Evolutionary conservation across 345 rosid genomes (phyloP).

Genomic region (Brassica rapa): DNA sequence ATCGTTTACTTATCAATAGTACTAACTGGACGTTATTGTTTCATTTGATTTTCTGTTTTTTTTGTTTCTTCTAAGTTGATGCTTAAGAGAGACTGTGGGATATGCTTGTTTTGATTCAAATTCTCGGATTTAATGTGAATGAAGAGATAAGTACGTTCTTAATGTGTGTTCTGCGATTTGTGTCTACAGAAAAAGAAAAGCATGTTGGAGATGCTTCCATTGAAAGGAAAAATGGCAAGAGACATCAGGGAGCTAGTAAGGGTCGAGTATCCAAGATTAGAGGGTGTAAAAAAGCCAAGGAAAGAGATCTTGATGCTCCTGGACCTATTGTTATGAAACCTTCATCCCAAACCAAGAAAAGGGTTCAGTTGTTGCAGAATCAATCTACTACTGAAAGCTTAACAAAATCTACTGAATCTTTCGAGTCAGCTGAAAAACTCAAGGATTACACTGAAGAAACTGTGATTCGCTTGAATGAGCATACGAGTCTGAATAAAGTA

Average conservation of each 20-base stretch:
- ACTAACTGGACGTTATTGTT: neutral
- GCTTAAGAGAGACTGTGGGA: neutral
- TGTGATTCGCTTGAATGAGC: constrained; percentile 37
- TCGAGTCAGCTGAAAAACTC: constrained; percentile 23
- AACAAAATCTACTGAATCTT: constrained; percentile 32
- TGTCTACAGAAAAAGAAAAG: constrained; percentile 47
- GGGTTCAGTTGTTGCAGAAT: constrained; percentile 77
- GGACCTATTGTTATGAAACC: constrained; percentile 52
- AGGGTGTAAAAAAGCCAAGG: constrained; percentile 33
- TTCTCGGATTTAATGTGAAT: neutral
- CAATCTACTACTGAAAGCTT: constrained; percentile 48
- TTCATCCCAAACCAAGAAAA: constrained; percentile 81
- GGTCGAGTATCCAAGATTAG: constrained; percentile 33
- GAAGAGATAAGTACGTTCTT: neutral
- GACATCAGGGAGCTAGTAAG: constrained; percentile 27
- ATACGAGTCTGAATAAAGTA: constrained; percentile 36
- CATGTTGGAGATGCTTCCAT: constrained; percentile 26
- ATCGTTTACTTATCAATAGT: neutral
- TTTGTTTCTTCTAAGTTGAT: neutral
- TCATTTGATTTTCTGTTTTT: neutral
- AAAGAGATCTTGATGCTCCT: constrained; percentile 28
- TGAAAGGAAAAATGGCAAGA: constrained; percentile 19
- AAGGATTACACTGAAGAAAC: constrained; percentile 34
- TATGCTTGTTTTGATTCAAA: neutral
- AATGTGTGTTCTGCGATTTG: neutral